Percentiles rank a stretch among this genome's conserved stretches.
Evolutionary conservation across 2,329 filamentous ascomycete genomes (phyloP).

Genomic region (Phoma sp.): DNA sequence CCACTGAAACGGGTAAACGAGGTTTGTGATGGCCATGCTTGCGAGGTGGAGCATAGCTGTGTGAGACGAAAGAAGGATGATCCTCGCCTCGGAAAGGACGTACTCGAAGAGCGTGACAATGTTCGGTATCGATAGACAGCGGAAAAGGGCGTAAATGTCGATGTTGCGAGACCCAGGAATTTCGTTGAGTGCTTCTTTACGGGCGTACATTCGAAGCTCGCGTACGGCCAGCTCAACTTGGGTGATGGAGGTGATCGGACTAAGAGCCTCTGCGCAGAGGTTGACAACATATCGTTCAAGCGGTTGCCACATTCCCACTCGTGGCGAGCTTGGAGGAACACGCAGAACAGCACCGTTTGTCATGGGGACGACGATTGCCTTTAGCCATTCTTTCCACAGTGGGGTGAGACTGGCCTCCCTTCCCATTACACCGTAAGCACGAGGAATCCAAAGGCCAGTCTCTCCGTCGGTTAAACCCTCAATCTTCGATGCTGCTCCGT

Average conservation of each 20-base stretch:
- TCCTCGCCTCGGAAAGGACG: slow-evolving; percentile 88
- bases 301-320: slow-evolving; percentile 92
- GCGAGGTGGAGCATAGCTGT: slow-evolving; percentile 95
- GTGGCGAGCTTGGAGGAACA: slow-evolving; percentile 86
- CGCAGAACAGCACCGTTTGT: slow-evolving; percentile 82
- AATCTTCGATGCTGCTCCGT: slow-evolving; percentile 95
- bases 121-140: slow-evolving; percentile 87
- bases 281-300: slow-evolving; percentile 97
- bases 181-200: slow-evolving; percentile 92
- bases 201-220: slow-evolving; percentile 88
- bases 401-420: slow-evolving; percentile 80
- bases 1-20: slow-evolving; percentile 93
- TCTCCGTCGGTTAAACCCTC: slow-evolving; percentile 95
- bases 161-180: slow-evolving; percentile 89
- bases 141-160: slow-evolving; percentile 91
- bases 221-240: slow-evolving; percentile 92
- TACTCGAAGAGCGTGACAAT: slow-evolving; percentile 93
- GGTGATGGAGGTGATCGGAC: slow-evolving; percentile 89
- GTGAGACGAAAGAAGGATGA: slow-evolving; percentile 94
- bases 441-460: slow-evolving; percentile 92
- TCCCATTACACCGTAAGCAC: slow-evolving; percentile 91
- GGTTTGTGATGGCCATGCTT: slow-evolving; percentile 81
- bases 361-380: slow-evolving; percentile 94
- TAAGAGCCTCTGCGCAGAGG: slow-evolving; percentile 91
- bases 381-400: slow-evolving; percentile 99